phyloP scores from a whole-genome alignment of 805 yeast species.

The Ogataea pignaliae region DNA sequence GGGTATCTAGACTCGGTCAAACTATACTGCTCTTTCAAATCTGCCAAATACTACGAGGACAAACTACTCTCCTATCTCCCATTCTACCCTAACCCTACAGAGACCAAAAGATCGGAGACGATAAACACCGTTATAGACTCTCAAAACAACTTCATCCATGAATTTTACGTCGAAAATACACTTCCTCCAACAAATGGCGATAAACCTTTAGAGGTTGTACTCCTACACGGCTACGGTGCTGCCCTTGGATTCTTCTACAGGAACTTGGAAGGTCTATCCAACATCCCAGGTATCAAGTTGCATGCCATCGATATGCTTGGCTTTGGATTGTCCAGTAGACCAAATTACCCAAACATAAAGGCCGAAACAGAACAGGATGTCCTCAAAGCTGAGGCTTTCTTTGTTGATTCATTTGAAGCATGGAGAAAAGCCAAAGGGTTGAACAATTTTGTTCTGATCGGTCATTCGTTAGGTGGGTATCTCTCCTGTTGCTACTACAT shows the following conservation, averaged over 20 bases:
- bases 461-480: constrained; percentile 80
- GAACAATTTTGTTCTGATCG: constrained; percentile 55
- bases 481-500: constrained; percentile 62
- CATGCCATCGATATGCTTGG: constrained; percentile 73
- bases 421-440: constrained; percentile 55
- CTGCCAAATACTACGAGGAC: constrained; percentile 29
- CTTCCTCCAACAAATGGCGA: constrained; percentile 16
- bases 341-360: constrained; percentile 30
- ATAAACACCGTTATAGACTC: constrained; percentile 53
- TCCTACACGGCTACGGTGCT: constrained; percentile 92
- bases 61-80: constrained; percentile 53
- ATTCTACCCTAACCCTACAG: constrained; percentile 52
- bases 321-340: constrained; percentile 65
- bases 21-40: constrained; percentile 23
- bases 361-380: constrained; percentile 35
- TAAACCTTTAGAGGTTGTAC: constrained; percentile 40
- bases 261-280: constrained; percentile 53
- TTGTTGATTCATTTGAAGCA: constrained; percentile 51
- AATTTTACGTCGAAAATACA: constrained; percentile 52
- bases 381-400: constrained; percentile 50
- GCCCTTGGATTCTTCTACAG: constrained; percentile 76
- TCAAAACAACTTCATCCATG: constrained; percentile 55
- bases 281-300: constrained; percentile 50
- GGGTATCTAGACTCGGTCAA: constrained; percentile 21
- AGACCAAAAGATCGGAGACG: constrained; percentile 38